Evolutionary conservation across 352 stramenopile species (phyloP).

Genomic region (Phytophthora megakarya): DNA sequence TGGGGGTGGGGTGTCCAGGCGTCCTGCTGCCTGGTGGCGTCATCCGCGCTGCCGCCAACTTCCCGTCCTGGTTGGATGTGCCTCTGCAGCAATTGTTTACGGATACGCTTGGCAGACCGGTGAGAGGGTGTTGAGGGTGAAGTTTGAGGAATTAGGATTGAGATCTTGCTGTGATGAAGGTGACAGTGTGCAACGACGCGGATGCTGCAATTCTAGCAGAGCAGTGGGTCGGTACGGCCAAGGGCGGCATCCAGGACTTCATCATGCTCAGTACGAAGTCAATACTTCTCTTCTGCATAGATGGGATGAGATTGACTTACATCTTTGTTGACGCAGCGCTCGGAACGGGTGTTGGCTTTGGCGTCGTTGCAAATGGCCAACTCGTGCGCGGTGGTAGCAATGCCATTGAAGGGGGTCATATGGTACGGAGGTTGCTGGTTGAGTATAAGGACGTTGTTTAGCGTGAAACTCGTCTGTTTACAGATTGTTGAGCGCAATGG

Average conservation of each 20-base stretch:
- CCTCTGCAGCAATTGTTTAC: constrained; percentile 62
- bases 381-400: constrained; percentile 72
- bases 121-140: constrained; percentile 10
- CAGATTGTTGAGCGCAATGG: constrained; percentile 87
- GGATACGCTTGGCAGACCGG: constrained; percentile 38
- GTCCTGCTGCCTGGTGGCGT: constrained; percentile 54
- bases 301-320: constrained; percentile 3
- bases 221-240: constrained; percentile 78
- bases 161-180: constrained; percentile 23
- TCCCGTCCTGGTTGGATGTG: constrained; percentile 67
- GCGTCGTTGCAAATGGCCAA: constrained; percentile 64
- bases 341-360: constrained; percentile 75
- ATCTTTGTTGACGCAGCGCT: constrained; percentile 45
- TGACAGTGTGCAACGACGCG: constrained; percentile 75
- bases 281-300: neutral
- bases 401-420: constrained; percentile 81
- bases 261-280: constrained; percentile 81
- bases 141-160: neutral
- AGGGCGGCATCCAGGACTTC: constrained; percentile 62
- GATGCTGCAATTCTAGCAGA: constrained; percentile 83
- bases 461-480: neutral
- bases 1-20: constrained; percentile 73
- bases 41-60: constrained; percentile 72
- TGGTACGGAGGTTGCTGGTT: constrained; percentile 39
- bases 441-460: constrained; percentile 11